Percentiles rank a stretch among this genome's conserved stretches.
These are phyloP conservation scores for Austroboletus olivaceoglutinosus DNA, from an alignment of 1,284 basidiomycete species.

Conservation along the genomic window DNA sequence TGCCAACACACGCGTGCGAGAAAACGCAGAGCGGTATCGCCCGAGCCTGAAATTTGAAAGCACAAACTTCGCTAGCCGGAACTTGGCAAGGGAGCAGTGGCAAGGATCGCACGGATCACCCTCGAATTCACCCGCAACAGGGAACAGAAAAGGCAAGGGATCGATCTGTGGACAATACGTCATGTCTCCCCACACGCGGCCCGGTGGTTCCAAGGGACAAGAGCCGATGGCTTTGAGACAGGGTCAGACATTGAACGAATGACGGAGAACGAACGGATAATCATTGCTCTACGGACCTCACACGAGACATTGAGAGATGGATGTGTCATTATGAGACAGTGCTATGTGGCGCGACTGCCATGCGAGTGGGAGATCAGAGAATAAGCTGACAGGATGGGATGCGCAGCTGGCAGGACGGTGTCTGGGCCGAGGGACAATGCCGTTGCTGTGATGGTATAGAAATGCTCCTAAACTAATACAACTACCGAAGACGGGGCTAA, in stretches of 20 bases:
- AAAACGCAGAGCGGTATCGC: conserved; percentile 14
- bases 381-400: conserved; percentile 25
- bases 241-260: conserved; percentile 12
- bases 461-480: conserved; percentile 16
- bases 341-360: conserved; percentile 17
- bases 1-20: conserved; percentile 20
- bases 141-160: conserved; percentile 11
- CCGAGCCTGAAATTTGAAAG: conserved; percentile 15
- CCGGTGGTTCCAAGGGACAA: conserved; percentile 9
- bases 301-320: conserved; percentile 7
- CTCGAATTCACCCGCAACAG: neutral
- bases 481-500: conserved; percentile 19
- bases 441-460: conserved; percentile 18
- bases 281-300: neutral
- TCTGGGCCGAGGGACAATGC: conserved; percentile 18
- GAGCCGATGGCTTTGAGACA: conserved; percentile 13
- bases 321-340: conserved; percentile 25
- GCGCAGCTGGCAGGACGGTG: neutral
- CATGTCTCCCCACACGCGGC: conserved; percentile 26
- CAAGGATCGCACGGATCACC: conserved; percentile 10
- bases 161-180: conserved; percentile 18
- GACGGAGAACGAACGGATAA: conserved; percentile 1
- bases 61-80: conserved; percentile 12
- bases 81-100: conserved; percentile 1
- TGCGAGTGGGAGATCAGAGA: conserved; percentile 19